Base-by-base conservation (phyloP, 140 eudicot genomes). In the Flaveria floridana region DNA sequence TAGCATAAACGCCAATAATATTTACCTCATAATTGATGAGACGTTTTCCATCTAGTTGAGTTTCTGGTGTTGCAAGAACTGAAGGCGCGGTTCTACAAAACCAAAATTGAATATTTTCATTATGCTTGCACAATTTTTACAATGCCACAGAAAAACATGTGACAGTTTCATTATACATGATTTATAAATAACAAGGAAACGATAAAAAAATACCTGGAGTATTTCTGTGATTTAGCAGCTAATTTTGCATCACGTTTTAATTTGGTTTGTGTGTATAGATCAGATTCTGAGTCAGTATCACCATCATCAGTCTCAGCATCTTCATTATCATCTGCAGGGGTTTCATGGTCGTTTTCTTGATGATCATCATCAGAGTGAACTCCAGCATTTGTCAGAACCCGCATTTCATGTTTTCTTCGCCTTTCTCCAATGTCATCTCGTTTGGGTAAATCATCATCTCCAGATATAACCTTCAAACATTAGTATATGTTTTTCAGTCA, bases 401-500 rank as follows among this genome's bases (percentile, higher is more conserved):
- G 83, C 73, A 79, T 75, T 81, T 94, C 99, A 70, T 90, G 95
- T 69, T 91, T 94, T 79, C 96, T 85, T 80, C 99, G 81, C 77
- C 97, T 88, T 80, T 90, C 97, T 62, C 99, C 99, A 81, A 94
- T 82, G 72, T 94, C 95, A 85, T 91, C 96, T 57, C 96, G 84
- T 66, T 77, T 83, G 12, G 97, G 99, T 76, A 94, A 70, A 90
- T 94, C 99, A 78, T 91, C 99, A 74, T 90, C 97, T 41, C 99
- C 99, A 78, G 96, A 88, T 59, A 84, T 78, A 61, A 84, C 83
- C 97, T 89, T 80, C 55, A 74, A 79, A 23, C 39, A 80, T 23
- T 37, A 46, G 68, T 14, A 74, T 30, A 9, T 1, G 30, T 3
- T 47, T 64, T 30, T 59, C 28, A 47, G 21, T n/a, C 53, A 55